Conservation (phyloP, 192 early-diverging fungal genomes). For the Phycomyces blakesleeanus region DNA sequence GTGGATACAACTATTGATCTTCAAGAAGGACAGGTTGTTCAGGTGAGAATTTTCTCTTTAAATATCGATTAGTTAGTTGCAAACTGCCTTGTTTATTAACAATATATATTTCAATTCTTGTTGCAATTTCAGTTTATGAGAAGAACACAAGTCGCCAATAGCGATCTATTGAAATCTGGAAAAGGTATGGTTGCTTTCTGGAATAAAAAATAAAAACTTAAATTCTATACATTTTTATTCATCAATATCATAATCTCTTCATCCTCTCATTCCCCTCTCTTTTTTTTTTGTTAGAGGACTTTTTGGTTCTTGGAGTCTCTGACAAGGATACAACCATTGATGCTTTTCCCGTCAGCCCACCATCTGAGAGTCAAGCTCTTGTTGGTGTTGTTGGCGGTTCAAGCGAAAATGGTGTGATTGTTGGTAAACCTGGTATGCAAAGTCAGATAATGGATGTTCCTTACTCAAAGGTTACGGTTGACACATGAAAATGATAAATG, state of each 20-base stretch:
- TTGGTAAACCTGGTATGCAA: slow-evolving; percentile 30
- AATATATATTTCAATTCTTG: too few relatives aligned
- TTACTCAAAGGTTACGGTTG: slow-evolving; percentile 12
- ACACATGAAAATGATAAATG: neutral
- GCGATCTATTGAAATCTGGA: neutral
- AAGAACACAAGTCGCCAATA: neutral
- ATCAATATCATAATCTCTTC: too few relatives aligned
- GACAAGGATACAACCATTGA: slow-evolving; percentile 27
- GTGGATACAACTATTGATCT: slow-evolving; percentile 51
- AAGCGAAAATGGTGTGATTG: slow-evolving; percentile 52
- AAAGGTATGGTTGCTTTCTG: neutral
- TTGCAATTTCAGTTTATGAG: slow-evolving; percentile 36
- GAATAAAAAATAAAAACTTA: too few relatives aligned
- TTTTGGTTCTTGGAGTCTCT: slow-evolving; percentile 15
- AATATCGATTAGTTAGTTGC: too few relatives aligned
- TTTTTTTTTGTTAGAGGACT: neutral
- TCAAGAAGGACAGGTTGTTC: slow-evolving; percentile 44
- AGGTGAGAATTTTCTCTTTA: slow-evolving; percentile 33
- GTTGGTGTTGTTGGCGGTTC: slow-evolving; percentile 42
- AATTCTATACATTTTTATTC: too few relatives aligned
- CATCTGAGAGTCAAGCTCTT: neutral
- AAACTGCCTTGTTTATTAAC: too few relatives aligned
- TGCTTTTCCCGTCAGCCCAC: neutral
- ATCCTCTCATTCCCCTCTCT: too few relatives aligned
- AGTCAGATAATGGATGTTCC: slow-evolving; percentile 28